Evolutionary conservation across 2,329 filamentous ascomycete genomes (phyloP), one percentile per base, ranked within the genome.

Genomic region (Zymoseptoria pseudotritici): DNA sequence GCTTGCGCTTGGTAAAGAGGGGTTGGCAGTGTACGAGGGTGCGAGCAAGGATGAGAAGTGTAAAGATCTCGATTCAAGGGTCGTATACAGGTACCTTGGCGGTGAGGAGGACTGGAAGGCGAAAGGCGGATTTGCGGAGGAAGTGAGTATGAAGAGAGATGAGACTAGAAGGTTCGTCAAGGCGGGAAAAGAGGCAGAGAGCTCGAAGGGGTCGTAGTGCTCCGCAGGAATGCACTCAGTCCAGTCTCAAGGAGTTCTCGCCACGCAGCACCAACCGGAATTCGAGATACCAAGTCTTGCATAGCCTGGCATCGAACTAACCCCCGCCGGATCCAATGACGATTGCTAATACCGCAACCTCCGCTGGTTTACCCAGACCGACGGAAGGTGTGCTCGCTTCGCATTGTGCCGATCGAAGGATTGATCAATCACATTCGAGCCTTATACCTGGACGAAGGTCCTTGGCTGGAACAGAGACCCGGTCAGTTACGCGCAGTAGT

Each of bases 51-150:
- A 84, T 69, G 70, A 75, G 13, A 72, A 74, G 10, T 85, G 80
- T 72, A 77, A 71, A 59, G 82, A 81, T 61, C 69, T 82, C 61
- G 82, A 86, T 67, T 84, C 81, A 21, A 76, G 82, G 58, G 81
- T 85, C 19, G 78, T 85, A 2, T 85, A 81, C 73, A 74, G 83
- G 52, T 83, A 80, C 70, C 66, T 85, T 26, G 81, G 80, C 2
- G 80, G 82, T 0, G 69, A 76, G 29, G 82, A 84, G 67, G 73
- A 82, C 19, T 83, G 81, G 81, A 64, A 68, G 57, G 19, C 53
- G 24, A 62, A 65, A 50, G 63, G 58, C 13, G 55, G 61, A 9
- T 70, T 71, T 53, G 64, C 65, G 1, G 65, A 65, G 51, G 60
- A 67, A 49, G 65, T 70, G 31, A 58, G 57, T 50, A 66, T 72